Percentiles rank a stretch among this genome's conserved stretches.
Evolutionary conservation across 345 rosid species (phyloP).

Genomic region (Eutrema heterophyllum): DNA sequence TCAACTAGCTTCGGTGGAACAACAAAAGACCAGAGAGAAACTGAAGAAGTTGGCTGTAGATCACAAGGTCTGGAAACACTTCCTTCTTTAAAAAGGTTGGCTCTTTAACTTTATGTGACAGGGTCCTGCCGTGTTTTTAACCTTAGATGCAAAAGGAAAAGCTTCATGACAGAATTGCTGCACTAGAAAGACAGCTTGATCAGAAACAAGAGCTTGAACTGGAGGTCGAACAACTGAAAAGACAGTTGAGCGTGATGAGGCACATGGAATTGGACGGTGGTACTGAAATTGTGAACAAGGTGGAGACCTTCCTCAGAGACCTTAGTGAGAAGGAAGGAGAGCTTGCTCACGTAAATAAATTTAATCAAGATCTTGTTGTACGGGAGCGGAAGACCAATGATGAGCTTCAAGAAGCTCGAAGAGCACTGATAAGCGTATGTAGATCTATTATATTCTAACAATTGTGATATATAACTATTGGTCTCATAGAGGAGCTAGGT

Average conservation of each 20-base stretch:
- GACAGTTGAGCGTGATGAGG: constrained; percentile 61
- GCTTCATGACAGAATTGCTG: constrained; percentile 57
- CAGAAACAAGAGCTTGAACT: constrained; percentile 78
- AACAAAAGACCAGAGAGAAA: constrained; percentile 70
- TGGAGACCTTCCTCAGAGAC: constrained; percentile 54
- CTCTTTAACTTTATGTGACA: constrained; percentile 21
- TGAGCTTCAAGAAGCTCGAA: constrained; percentile 92
- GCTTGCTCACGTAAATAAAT: constrained; percentile 56
- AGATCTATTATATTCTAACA: neutral
- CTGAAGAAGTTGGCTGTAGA: constrained; percentile 78
- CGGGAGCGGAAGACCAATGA: constrained; percentile 81
- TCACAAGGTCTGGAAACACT: constrained; percentile 60
- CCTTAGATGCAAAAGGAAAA: constrained; percentile 71
- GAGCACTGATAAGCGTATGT: constrained; percentile 73
- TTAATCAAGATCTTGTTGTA: constrained; percentile 78
- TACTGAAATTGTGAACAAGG: constrained; percentile 54
- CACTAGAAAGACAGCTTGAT: constrained; percentile 71
- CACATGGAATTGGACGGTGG: constrained; percentile 69
- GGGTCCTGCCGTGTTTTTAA: constrained; percentile 18
- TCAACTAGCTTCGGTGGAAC: constrained; percentile 73
- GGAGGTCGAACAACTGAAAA: constrained; percentile 70
- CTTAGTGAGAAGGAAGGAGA: constrained; percentile 86
- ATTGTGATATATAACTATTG: neutral
- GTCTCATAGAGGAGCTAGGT: constrained; percentile 1
- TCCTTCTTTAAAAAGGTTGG: constrained; percentile 16